phyloP scores from a whole-genome alignment of 192 early-diverging fungal species.

The Umbelopsis vinacea region DNA sequence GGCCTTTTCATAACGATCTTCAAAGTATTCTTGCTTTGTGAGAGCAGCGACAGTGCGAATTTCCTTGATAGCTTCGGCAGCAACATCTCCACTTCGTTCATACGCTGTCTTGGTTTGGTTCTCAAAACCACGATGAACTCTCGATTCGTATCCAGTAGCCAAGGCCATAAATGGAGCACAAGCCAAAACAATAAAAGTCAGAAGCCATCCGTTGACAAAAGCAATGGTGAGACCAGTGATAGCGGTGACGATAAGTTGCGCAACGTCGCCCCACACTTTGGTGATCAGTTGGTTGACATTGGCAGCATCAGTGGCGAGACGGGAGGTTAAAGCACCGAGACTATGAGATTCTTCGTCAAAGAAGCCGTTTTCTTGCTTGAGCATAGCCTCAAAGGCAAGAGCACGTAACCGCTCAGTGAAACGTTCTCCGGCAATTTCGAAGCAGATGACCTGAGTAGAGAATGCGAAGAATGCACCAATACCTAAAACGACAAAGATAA shows the following conservation, averaged over 20 bases:
- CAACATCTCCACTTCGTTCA: conserved; percentile 78
- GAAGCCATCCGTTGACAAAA: conserved; percentile 76
- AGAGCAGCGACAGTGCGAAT: conserved; percentile 87
- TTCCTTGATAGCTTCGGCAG: conserved; percentile 81
- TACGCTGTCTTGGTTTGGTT: conserved; percentile 75
- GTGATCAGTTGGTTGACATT: conserved; percentile 57
- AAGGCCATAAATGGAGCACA: conserved; percentile 63
- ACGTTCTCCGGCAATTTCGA: conserved; percentile 66
- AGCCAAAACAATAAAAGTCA: conserved; percentile 78
- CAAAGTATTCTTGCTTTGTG: conserved; percentile 73
- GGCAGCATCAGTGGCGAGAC: conserved; percentile 79
- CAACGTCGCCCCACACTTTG: conserved; percentile 45
- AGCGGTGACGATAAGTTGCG: conserved; percentile 34
- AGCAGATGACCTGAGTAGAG: conserved; percentile 60
- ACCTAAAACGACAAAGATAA: conserved; percentile 61
- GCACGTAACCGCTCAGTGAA: conserved; percentile 71
- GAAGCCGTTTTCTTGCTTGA: conserved; percentile 85
- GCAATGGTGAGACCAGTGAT: conserved; percentile 60
- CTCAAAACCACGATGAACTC: conserved; percentile 60
- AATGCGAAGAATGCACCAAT: conserved; percentile 61
- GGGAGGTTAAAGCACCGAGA: conserved; percentile 79
- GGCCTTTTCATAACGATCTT: conserved; percentile 61
- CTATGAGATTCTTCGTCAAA: conserved; percentile 81
- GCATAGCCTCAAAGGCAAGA: conserved; percentile 67
- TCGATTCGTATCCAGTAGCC: conserved; percentile 60